Evolutionary conservation across 108 stramenopile genomes (phyloP).

Genomic region (Pseudonitzschia delicatissima): DNA sequence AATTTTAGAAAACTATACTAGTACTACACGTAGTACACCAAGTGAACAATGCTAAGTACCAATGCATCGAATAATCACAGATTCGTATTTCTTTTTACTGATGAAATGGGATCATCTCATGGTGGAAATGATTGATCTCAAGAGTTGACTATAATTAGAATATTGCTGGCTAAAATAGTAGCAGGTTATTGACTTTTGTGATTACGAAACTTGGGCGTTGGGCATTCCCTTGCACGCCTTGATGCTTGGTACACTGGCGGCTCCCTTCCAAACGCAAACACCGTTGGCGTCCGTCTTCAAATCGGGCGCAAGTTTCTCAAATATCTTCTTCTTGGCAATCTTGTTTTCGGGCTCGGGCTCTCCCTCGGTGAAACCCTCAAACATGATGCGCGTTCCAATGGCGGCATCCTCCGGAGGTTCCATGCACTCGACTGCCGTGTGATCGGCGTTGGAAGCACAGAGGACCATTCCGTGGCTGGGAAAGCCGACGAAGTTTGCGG

Average conservation of each 20-base stretch:
- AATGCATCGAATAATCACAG: no score
- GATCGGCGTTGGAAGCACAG: slow-evolving; percentile 84
- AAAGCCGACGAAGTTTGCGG: slow-evolving; percentile 82
- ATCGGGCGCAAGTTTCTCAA: slow-evolving; percentile 79
- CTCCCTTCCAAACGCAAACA: slow-evolving; percentile 77
- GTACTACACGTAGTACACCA: no score
- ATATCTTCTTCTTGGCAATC: slow-evolving; percentile 90
- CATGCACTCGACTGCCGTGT: slow-evolving; percentile 75
- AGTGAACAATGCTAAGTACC: no score
- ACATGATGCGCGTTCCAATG: slow-evolving; percentile 76
- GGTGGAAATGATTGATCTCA: neutral
- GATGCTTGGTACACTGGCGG: slow-evolving; percentile 54
- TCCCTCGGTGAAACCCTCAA: slow-evolving; percentile 58
- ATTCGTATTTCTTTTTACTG: neutral
- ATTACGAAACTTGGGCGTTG: slow-evolving; percentile 78
- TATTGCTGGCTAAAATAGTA: no score
- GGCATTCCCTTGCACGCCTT: slow-evolving; percentile 80
- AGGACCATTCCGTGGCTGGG: slow-evolving; percentile 91
- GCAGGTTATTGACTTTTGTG: no score
- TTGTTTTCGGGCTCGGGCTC: slow-evolving; percentile 86
- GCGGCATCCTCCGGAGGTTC: slow-evolving; percentile 72
- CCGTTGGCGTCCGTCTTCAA: slow-evolving; percentile 75
- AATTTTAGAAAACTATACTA: no score
- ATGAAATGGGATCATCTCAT: neutral
- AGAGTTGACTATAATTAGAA: neutral